Conservation (phyloP, 108 stramenopile species). For the Stephanodiscus minutulus region DNA sequence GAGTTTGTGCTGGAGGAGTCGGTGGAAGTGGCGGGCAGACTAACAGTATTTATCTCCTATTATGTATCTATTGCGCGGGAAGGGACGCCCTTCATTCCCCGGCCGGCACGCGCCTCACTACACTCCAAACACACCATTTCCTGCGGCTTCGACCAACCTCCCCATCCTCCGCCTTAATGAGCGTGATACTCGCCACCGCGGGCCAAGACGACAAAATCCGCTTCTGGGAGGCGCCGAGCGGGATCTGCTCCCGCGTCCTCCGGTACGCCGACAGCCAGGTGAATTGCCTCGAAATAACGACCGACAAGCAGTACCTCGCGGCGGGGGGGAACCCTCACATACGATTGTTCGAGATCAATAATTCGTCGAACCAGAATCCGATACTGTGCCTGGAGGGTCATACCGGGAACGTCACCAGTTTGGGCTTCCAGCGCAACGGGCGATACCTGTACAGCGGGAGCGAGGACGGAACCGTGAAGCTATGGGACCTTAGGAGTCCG, state of each 20-base stretch:
- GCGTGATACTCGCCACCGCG: slow-evolving; percentile 95
- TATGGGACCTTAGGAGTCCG: slow-evolving; percentile 94
- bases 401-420: slow-evolving; percentile 86
- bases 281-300: slow-evolving; percentile 94
- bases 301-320: slow-evolving; percentile 93
- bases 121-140: too few species aligned
- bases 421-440: slow-evolving; percentile 97
- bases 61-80: too few species aligned
- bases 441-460: slow-evolving; percentile 87
- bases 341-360: slow-evolving; percentile 87
- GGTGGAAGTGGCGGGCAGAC: too few species aligned
- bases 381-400: slow-evolving; percentile 87
- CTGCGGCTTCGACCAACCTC: too few species aligned
- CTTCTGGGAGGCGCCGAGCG: slow-evolving; percentile 97
- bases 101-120: too few species aligned
- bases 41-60: too few species aligned
- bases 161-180: slow-evolving; percentile 50
- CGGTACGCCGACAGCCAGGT: slow-evolving; percentile 94
- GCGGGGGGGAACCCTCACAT: slow-evolving; percentile 97
- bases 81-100: too few species aligned
- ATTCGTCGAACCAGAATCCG: slow-evolving; percentile 61
- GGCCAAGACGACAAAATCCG: slow-evolving; percentile 97
- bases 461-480: slow-evolving; percentile 87
- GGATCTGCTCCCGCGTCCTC: slow-evolving; percentile 87
- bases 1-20: too few species aligned